A percentile compares a stretch with the other conserved stretches of the same genome.
phyloP scores from a whole-genome alignment of 2,329 filamentous ascomycete genomes.

The Alternaria sp. region DNA sequence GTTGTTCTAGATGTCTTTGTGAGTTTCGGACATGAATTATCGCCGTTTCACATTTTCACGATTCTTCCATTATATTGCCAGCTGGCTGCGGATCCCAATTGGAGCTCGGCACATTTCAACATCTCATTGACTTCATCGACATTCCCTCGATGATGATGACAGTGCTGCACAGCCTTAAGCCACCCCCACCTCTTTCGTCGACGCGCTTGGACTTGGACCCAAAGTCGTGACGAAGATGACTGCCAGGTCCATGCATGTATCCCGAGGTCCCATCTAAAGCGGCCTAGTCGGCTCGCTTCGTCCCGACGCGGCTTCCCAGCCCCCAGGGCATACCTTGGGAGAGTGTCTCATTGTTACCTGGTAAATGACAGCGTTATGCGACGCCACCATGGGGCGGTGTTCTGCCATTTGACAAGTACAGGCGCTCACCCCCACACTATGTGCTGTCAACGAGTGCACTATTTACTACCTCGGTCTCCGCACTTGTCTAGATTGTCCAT shows the following conservation, averaged over 20 bases:
- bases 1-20: not conserved
- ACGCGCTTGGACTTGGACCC: not conserved
- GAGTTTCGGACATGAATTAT: not conserved
- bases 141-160: not conserved
- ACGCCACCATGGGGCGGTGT: not conserved
- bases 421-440: not conserved
- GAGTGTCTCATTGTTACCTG: not conserved
- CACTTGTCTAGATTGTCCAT: not conserved
- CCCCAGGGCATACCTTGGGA: not conserved
- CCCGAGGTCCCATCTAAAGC: not conserved
- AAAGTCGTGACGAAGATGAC: slow-evolving; percentile 13
- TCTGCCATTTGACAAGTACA: not conserved
- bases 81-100: not conserved
- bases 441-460: not conserved
- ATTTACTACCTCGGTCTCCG: not conserved
- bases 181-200: not conserved
- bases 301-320: not conserved
- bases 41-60: not conserved
- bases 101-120: not conserved
- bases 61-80: not conserved
- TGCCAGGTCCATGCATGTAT: not conserved
- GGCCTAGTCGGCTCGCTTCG: slow-evolving; percentile 10
- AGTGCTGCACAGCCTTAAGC: not conserved
- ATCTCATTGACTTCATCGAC: not conserved
- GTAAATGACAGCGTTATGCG: not conserved